Base-by-base conservation (phyloP, 169 alveolate genomes). In the Eimeria necatrix region DNA sequence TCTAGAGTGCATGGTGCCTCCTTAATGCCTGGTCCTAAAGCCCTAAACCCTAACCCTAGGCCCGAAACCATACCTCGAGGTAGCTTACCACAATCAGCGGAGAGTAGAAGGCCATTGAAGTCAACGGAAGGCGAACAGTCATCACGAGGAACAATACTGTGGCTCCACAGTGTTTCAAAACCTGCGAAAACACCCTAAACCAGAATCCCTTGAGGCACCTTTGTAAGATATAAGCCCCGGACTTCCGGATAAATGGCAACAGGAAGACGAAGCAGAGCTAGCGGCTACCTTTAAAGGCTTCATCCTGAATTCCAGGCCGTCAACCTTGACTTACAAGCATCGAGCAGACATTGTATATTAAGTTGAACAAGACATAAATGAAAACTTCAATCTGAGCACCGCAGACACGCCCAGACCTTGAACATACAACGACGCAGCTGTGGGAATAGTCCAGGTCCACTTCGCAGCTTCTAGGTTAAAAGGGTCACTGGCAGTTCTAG, bases 71-170 rank as follows among this genome's bases (percentile, higher is more conserved):
- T 64, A 64, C 18, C 18, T 18, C 74, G 41, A 68, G 78, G 46
- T 68, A 12, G 41, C 84, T 22, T n/a, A 73, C 84, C 84, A 73
- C 41, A 52, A 73, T 24, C 22, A 73, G 41, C n/a, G 93, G 70
- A 5, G 96, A 88, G 86, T 90, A 94, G 89, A 94, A 94, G 16
- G 93, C 96, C 26, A 94, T 41, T 24, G 96, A 90, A 10, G 96
- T 89, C 52, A 94, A 60, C 49, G 96, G 96, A 6, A 94, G 93
- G 24, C 96, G 59, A n/a, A 94, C 61, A 24, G 96, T 94, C 24
- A 95, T 80, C 26, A 94, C 93, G 46, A 94, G 92, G 76, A 94
- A 94, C 6, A 93, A 84, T 2, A 92, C n/a, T 14, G 96, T 22
- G 41, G 96, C 96, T 5, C 94, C 59, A 8, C 96, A 94, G 78